A percentile compares a stretch with the other conserved stretches of the same genome.
phyloP scores from a whole-genome alignment of 179 eudicot species.

The Amaranthus tricolor region DNA sequence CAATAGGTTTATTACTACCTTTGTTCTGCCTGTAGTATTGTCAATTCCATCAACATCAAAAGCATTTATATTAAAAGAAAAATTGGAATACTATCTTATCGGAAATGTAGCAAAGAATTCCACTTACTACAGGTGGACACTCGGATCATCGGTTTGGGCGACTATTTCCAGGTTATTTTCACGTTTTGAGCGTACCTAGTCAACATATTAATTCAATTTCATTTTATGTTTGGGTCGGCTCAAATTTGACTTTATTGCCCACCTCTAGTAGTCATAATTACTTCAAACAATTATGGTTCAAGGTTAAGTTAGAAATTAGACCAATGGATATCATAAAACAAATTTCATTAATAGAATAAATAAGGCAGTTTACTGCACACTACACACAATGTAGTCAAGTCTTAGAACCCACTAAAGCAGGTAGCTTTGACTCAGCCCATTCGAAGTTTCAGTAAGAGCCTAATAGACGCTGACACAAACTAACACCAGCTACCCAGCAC shows the following conservation, averaged over 20 bases:
- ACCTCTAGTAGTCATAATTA: background rate
- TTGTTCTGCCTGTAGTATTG: background rate
- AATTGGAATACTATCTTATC: background rate
- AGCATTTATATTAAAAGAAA: background rate
- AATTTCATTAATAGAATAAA: background rate
- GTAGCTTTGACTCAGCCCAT: background rate
- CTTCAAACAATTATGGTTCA: background rate
- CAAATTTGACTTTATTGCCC: too few species aligned
- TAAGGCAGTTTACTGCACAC: background rate
- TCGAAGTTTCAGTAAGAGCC: background rate
- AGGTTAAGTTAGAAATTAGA: background rate
- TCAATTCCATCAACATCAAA: constrained; percentile 4
- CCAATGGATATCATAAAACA: background rate
- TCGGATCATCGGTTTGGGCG: too few species aligned
- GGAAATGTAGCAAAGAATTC: background rate
- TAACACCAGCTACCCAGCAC: background rate
- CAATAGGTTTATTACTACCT: background rate
- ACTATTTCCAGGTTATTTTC: too few species aligned
- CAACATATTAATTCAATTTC: too few species aligned
- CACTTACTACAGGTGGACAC: constrained; percentile 1
- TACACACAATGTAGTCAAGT: background rate
- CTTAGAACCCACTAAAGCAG: background rate
- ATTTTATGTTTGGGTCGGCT: too few species aligned
- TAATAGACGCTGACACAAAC: background rate
- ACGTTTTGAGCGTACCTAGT: too few species aligned